Conservation (phyloP, 208 protist species). For the Leishmania amazonensis region DNA sequence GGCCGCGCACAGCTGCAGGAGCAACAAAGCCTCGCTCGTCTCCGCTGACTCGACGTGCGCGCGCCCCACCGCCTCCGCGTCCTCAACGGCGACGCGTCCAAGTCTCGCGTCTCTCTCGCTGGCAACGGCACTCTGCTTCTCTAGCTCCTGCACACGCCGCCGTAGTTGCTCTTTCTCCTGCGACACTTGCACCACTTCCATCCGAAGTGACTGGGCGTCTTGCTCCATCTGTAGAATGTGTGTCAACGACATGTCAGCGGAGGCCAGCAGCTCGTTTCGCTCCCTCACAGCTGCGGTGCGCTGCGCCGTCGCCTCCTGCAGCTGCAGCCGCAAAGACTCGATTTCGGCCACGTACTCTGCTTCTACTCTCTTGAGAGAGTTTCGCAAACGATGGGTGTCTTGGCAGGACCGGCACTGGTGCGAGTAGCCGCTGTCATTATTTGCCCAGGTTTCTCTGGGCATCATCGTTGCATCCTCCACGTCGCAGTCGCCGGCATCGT, state of each 20-base stretch:
- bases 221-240: constrained; percentile 14
- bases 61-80: constrained; percentile 12
- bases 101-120: not conserved
- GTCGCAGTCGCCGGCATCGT: not conserved
- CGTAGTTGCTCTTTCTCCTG: constrained; percentile 18
- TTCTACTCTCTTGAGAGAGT: constrained; percentile 28
- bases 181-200: constrained; percentile 22
- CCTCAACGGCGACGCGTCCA: not conserved
- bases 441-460: not conserved
- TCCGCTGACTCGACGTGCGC: not conserved
- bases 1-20: not conserved
- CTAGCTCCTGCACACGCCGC: constrained; percentile 15
- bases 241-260: constrained; percentile 5
- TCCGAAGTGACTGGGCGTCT: constrained; percentile 15
- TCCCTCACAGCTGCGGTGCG: constrained; percentile 21
- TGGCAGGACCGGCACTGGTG: constrained; percentile 19
- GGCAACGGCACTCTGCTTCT: not conserved
- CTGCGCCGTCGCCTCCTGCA: constrained; percentile 21
- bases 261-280: constrained; percentile 29
- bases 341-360: constrained; percentile 23
- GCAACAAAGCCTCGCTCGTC: not conserved
- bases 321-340: constrained; percentile 16
- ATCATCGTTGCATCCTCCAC: not conserved
- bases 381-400: constrained; percentile 24
- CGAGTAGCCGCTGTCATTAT: not conserved